Evolutionary conservation across 495 filamentous ascomycete species (phyloP).

Genomic region (Penicillium simplicissimum): DNA sequence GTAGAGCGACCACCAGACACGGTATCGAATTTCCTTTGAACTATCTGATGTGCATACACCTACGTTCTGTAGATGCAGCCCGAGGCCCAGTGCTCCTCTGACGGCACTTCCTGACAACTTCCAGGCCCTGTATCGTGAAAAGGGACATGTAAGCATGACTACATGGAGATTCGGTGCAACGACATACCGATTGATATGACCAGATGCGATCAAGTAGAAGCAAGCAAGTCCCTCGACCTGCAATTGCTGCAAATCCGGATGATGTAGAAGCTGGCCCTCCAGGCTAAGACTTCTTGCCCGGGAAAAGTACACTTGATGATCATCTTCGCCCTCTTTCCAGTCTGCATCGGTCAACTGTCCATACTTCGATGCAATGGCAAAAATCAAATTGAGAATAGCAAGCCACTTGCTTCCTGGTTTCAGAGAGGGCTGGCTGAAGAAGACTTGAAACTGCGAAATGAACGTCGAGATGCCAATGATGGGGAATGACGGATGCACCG

Average conservation of each 20-base stretch:
- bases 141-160: background rate
- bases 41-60: slow-evolving; percentile 47
- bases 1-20: slow-evolving; percentile 63
- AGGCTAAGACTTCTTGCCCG: slow-evolving; percentile 54
- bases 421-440: slow-evolving; percentile 42
- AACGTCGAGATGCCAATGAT: slow-evolving; percentile 59
- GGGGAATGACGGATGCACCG: slow-evolving; percentile 61
- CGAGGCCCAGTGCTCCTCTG: slow-evolving; percentile 57
- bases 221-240: slow-evolving; percentile 58
- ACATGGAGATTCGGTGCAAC: background rate
- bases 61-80: slow-evolving; percentile 60
- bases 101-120: slow-evolving; percentile 58
- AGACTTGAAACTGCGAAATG: slow-evolving; percentile 48
- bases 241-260: slow-evolving; percentile 57
- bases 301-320: slow-evolving; percentile 57
- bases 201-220: slow-evolving; percentile 59
- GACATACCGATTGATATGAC: slow-evolving; percentile 61
- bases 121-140: slow-evolving; percentile 52
- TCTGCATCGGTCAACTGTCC: slow-evolving; percentile 45
- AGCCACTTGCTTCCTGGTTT: slow-evolving; percentile 52
- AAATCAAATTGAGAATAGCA: slow-evolving; percentile 62
- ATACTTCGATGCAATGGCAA: slow-evolving; percentile 60
- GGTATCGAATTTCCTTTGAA: slow-evolving; percentile 57
- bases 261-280: slow-evolving; percentile 50
- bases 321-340: slow-evolving; percentile 47